These are phyloP conservation scores for Conticribra guillardii DNA, from an alignment of 108 stramenopile genomes.

Conservation along the genomic window DNA sequence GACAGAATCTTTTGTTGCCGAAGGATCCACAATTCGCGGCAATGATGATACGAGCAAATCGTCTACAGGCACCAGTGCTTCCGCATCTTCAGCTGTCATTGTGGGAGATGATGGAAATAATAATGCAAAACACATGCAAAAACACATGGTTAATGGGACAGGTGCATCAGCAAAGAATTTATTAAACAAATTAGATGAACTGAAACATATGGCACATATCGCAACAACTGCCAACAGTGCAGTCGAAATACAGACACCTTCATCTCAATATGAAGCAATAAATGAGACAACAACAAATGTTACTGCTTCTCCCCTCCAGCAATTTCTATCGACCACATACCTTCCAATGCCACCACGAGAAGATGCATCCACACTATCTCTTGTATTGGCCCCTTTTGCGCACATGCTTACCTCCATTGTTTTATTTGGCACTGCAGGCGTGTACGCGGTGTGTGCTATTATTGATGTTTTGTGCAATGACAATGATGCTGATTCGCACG, in stretches of 20 bases:
- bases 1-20: not conserved
- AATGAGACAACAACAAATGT: not conserved
- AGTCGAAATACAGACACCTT: not conserved
- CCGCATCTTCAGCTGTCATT: too few species aligned
- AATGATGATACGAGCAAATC: too few species aligned
- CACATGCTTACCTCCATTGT: slow-evolving; percentile 30
- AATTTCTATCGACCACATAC: slow-evolving; percentile 20
- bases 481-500: not conserved
- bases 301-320: slow-evolving; percentile 7
- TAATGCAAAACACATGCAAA: too few species aligned
- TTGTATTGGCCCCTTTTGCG: slow-evolving; percentile 42
- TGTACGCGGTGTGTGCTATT: slow-evolving; percentile 33
- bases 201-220: not conserved
- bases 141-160: too few species aligned
- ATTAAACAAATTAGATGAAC: not conserved
- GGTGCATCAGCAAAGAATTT: not conserved
- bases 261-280: too few species aligned
- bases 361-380: slow-evolving; percentile 24
- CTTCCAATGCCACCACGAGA: slow-evolving; percentile 47
- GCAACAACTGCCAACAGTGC: not conserved
- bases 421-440: slow-evolving; percentile 9
- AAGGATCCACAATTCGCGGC: not conserved
- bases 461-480: slow-evolving; percentile 48
- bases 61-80: too few species aligned
- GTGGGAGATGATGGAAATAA: too few species aligned